Conservation (phyloP, 805 yeast species). For the Zygosaccharomyces siamensis region DNA sequence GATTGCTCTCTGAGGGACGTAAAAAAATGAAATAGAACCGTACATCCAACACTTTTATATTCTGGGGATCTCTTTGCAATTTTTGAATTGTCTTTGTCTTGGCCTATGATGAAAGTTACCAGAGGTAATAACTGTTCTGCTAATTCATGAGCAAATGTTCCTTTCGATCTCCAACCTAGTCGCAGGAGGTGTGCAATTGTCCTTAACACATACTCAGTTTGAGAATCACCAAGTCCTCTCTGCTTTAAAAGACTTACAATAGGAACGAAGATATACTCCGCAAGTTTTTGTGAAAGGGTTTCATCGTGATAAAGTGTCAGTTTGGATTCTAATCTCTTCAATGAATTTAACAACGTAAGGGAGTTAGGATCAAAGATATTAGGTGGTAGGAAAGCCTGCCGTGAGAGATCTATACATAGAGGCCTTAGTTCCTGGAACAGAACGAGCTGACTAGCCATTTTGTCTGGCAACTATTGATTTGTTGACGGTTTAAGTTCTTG, state of each 20-base stretch:
- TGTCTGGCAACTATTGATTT: too few relatives aligned
- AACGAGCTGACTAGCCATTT: slow-evolving; percentile 9
- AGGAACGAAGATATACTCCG: slow-evolving; percentile 62
- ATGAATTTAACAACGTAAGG: slow-evolving; percentile 28
- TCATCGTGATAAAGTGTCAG: slow-evolving; percentile 16
- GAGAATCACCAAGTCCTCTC: slow-evolving; percentile 43
- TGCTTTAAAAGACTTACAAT: slow-evolving; percentile 49
- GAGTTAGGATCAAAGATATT: slow-evolving; percentile 35
- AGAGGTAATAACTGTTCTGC: slow-evolving; percentile 46
- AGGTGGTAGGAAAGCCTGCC: slow-evolving; percentile 40
- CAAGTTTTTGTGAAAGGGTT: slow-evolving; percentile 39
- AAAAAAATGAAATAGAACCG: slow-evolving; percentile 31
- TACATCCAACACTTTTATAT: slow-evolving; percentile 37
- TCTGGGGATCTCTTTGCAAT: slow-evolving; percentile 34
- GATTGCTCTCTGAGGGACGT: slow-evolving; percentile 34
- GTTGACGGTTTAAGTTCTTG: not conserved
- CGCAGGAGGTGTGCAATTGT: slow-evolving; percentile 42
- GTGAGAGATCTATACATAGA: slow-evolving; percentile 42
- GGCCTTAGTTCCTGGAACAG: slow-evolving; percentile 37
- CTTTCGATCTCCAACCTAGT: slow-evolving; percentile 44
- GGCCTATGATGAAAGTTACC: slow-evolving; percentile 40
- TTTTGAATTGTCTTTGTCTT: slow-evolving; percentile 24
- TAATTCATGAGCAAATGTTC: slow-evolving; percentile 36
- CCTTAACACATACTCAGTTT: slow-evolving; percentile 43
- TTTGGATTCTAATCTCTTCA: slow-evolving; percentile 33